Base-by-base conservation (phyloP, 345 rosid species). In the Eucalyptus decipiens region DNA sequence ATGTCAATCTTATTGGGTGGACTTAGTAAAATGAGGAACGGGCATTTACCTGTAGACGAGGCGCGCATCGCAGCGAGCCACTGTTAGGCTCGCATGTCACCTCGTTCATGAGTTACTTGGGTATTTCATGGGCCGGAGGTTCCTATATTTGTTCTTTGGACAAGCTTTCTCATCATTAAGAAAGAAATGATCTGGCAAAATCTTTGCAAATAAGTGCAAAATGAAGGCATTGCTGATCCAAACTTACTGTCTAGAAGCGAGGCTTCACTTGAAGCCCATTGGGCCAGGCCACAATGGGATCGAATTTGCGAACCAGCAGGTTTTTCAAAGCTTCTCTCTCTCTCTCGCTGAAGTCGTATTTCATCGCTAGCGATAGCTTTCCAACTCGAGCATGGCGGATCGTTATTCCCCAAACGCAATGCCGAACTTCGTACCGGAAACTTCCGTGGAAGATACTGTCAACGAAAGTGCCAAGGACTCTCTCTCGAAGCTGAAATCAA, bases 391-490 rank as follows among this genome's bases (percentile, higher is more conserved):
- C 18, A 49, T 15, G 51, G 18, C 7, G 51, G 51, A 49, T 49
- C 18, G 18, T 15, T 49, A 49, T 49, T 49, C 18, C 51, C 51
- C 18, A 49, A 49, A 49, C 51, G 18, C 18, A 49, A 49, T 49
- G 51, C 51, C 18, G 51, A 0, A 49, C 18, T 49, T 49, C 18
- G 51, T 49, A 49, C 51, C 18, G 51, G 51, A 49, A 15, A 0
- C 51, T 49, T 49, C 51, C 51, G 51, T 49, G 51, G 51, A 49
- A 49, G 51, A 15, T 49, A 49, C 51, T 49, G 51, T 49, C 51
- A 15, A 1, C 18, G 51, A 49, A 49, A 49, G 51, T 49, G 51
- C 51, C 51, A 49, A 49, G 51, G 51, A 49, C 51, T 49, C 51
- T 47, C 48, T 49, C 51, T 49, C 51, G 51, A 49, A 49, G 51